A percentile compares a stretch with the other conserved stretches of the same genome.
Evolutionary conservation across 768 basidiomycete genomes (phyloP).

Genomic region (Favolaschia claudopus): DNA sequence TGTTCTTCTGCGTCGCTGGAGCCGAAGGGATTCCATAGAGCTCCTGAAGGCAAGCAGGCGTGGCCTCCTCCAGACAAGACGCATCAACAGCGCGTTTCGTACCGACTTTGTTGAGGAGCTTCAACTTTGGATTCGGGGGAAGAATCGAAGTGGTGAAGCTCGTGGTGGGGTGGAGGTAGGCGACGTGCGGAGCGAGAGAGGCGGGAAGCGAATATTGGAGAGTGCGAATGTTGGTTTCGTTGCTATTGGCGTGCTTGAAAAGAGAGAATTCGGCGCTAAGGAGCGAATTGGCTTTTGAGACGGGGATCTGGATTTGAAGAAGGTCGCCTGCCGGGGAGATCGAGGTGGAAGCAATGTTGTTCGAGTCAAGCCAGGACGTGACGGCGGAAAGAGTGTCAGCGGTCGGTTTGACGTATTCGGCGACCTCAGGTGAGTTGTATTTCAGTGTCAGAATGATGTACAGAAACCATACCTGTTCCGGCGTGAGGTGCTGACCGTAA

Average conservation of each 20-base stretch:
- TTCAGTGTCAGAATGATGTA: constrained; percentile 30
- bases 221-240: constrained; percentile 44
- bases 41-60: constrained; percentile 30
- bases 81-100: constrained; percentile 9
- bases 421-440: not conserved
- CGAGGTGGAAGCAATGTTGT: not conserved
- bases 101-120: not conserved
- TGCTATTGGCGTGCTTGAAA: constrained; percentile 40
- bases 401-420: constrained; percentile 15
- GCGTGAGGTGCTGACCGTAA: constrained; percentile 46
- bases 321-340: constrained; percentile 37
- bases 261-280: constrained; percentile 34
- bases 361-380: not conserved
- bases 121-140: not conserved
- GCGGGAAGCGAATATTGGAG: constrained; percentile 15
- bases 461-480: constrained; percentile 46
- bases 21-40: constrained; percentile 44
- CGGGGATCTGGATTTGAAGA: constrained; percentile 36
- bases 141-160: constrained; percentile 31
- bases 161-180: constrained; percentile 40
- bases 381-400: constrained; percentile 8
- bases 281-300: constrained; percentile 40
- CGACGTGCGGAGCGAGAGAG: not conserved
- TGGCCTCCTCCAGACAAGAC: constrained; percentile 8
- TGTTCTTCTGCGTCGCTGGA: constrained; percentile 30